phyloP scores from a whole-genome alignment of 1,139 yeast genomes.

The Suhomyces anneliseae region DNA sequence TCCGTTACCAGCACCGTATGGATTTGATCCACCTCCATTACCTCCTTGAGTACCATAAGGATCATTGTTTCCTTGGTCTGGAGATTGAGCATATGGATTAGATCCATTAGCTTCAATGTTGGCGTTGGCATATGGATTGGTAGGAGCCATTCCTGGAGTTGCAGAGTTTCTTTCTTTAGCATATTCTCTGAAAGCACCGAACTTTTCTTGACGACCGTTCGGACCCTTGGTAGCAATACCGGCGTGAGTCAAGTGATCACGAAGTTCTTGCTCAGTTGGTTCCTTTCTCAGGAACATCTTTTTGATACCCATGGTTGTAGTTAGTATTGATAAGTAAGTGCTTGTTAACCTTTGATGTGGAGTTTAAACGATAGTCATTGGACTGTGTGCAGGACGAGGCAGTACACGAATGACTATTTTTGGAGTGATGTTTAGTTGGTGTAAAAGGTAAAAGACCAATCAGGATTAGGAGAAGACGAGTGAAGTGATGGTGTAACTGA shows the following conservation, averaged over 20 bases:
- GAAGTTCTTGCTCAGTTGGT: slow-evolving; percentile 57
- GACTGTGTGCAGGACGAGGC: neutral
- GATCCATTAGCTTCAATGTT: slow-evolving; percentile 7
- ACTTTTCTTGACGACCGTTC: slow-evolving; percentile 49
- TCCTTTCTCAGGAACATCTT: slow-evolving; percentile 63
- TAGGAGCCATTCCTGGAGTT: slow-evolving; percentile 49
- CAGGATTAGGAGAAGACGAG: too few relatives aligned
- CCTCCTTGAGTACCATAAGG: neutral
- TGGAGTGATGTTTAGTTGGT: too few relatives aligned
- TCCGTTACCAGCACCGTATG: slow-evolving; percentile 5
- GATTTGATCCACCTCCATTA: slow-evolving; percentile 9
- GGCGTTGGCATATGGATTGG: slow-evolving; percentile 42
- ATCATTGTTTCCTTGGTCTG: neutral
- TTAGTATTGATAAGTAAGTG: neutral
- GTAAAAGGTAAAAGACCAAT: too few relatives aligned
- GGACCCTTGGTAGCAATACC: slow-evolving; percentile 52
- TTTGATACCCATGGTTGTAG: slow-evolving; percentile 37
- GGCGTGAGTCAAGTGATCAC: slow-evolving; percentile 48
- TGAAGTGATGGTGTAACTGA: too few relatives aligned
- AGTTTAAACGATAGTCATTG: neutral
- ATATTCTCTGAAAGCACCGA: slow-evolving; percentile 64
- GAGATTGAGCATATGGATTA: slow-evolving; percentile 5
- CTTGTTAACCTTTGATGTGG: neutral
- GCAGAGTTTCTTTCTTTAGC: slow-evolving; percentile 49
- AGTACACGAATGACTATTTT: too few relatives aligned